phyloP scores from a whole-genome alignment of 2,329 filamentous ascomycete genomes.

The Pestalotiopsis sp. region DNA sequence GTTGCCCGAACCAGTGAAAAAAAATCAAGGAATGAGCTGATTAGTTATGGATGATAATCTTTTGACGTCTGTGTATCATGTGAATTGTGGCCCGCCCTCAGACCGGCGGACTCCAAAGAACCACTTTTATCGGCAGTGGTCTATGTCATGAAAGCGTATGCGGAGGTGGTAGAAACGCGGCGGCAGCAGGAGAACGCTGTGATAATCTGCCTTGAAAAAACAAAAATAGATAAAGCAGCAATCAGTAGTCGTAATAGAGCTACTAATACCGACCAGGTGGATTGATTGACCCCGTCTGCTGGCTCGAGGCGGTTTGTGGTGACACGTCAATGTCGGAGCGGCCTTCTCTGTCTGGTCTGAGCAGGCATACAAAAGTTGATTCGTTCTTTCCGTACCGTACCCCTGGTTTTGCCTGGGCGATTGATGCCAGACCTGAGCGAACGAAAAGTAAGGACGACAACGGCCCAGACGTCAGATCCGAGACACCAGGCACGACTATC shows the following conservation, averaged over 20 bases:
- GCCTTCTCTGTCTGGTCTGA: slow-evolving; percentile 14
- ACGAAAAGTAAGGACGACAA: slow-evolving; percentile 13
- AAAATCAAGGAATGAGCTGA: not conserved
- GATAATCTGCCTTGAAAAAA: too few relatives aligned
- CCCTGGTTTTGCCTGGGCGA: not conserved
- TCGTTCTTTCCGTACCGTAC: slow-evolving; percentile 16
- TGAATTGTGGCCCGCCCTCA: slow-evolving; percentile 6
- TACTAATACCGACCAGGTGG: not conserved
- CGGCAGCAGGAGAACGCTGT: slow-evolving; percentile 15
- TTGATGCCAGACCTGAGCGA: slow-evolving; percentile 7
- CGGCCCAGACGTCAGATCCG: slow-evolving; percentile 7
- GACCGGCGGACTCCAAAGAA: not conserved
- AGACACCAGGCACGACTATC: slow-evolving; percentile 8
- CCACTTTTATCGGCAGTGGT: slow-evolving; percentile 11
- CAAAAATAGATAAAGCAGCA: too few relatives aligned
- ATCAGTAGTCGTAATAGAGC: too few relatives aligned
- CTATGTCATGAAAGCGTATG: slow-evolving; percentile 11
- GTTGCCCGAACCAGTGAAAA: not conserved
- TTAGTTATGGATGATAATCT: not conserved
- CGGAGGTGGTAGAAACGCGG: slow-evolving; percentile 14
- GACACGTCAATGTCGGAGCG: slow-evolving; percentile 21
- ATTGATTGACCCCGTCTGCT: slow-evolving; percentile 22
- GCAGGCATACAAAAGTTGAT: slow-evolving; percentile 15
- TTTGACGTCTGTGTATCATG: slow-evolving; percentile 6
- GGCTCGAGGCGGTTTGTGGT: slow-evolving; percentile 23